Evolutionary conservation across 1,284 basidiomycete species (phyloP).

Genomic region (Irpex rosettiformis): DNA sequence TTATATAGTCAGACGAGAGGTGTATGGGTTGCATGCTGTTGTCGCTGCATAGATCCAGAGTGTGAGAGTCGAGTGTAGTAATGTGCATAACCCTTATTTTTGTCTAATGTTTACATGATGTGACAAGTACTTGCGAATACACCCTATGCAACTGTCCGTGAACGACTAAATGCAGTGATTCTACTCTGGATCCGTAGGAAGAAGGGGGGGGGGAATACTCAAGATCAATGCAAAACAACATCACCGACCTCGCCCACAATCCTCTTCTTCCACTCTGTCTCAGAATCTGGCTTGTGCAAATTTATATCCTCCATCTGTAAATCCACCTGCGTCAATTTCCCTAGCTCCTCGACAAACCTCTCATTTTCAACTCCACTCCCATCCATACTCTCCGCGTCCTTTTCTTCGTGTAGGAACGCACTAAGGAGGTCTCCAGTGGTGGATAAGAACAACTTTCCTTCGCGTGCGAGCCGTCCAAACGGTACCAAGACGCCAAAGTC

Average conservation of each 20-base stretch:
- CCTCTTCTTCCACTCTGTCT: slow-evolving; percentile 23
- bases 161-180: no score
- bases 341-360: slow-evolving; percentile 30
- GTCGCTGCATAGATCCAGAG: slow-evolving; percentile 79
- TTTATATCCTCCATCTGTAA: slow-evolving; percentile 37
- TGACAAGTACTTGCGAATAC: no score
- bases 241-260: slow-evolving; percentile 48
- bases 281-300: slow-evolving; percentile 27
- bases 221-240: slow-evolving; percentile 41
- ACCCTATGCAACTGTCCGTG: no score
- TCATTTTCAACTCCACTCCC: no score
- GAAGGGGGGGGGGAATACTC: no score
- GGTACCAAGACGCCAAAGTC: slow-evolving; percentile 47
- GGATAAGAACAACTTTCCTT: slow-evolving; percentile 33
- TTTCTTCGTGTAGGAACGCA: slow-evolving; percentile 36
- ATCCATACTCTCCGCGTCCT: background rate
- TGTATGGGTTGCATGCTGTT: slow-evolving; percentile 86
- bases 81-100: no score
- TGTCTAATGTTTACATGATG: no score
- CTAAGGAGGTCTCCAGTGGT: slow-evolving; percentile 41
- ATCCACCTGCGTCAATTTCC: slow-evolving; percentile 31
- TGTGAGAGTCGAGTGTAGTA: no score
- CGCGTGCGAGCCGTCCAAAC: slow-evolving; percentile 20
- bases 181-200: no score
- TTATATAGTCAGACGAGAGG: slow-evolving; percentile 81